Evolutionary conservation across 768 basidiomycete genomes (phyloP), one percentile per base, ranked within the genome.

Genomic region (Hemileccinum impolitum): DNA sequence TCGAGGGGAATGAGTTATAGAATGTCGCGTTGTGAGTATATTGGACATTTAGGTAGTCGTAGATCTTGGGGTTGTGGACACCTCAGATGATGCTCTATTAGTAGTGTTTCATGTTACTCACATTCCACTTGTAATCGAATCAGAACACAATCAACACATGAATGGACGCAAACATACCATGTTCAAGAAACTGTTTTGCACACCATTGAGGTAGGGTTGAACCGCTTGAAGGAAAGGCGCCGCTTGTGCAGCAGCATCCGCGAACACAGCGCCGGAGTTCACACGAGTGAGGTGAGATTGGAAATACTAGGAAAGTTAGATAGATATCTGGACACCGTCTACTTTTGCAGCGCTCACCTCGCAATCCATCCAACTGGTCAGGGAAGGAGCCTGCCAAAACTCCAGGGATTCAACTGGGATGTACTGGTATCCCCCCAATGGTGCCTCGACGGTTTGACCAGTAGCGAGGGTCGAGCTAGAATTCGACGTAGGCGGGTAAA

Each of bases 391-490:
- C 43, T 66, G 56, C 59, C 43, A 75, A 76, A 21, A 84, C 66
- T 90, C 88, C 37, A 93, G 82, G 21, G 67, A 67, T 32, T 64
- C 55, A 15, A 67, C 67, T 38, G 90, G 87, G 38, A 94, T 75
- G 59, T 93, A 94, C 69, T 91, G 89, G 63, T 92, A 93, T 1
- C 88, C 88, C 15, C 82, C 80, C 15, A 93, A 75, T 17, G 92
- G 90, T 0, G 84, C 80, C 13, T 79, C 70, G 49, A 92, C 72
- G 17, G 64, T 75, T 25, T 82, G 77, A 49, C 84, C 87, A 55
- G 90, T 83, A 3, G 87, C 90, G 17, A 94, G 80, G 12, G 73
- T 75, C 49, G 83, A 84, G 56, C 75, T 79, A 64, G 84, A 84
- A 45, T 77, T 71, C 7, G 72, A 61, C 51, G 77, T 85, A 3